Evolutionary conservation across 1,139 yeast genomes (phyloP), one percentile per base, ranked within the genome.

Genomic region (Scheffersomyces stambukii): DNA sequence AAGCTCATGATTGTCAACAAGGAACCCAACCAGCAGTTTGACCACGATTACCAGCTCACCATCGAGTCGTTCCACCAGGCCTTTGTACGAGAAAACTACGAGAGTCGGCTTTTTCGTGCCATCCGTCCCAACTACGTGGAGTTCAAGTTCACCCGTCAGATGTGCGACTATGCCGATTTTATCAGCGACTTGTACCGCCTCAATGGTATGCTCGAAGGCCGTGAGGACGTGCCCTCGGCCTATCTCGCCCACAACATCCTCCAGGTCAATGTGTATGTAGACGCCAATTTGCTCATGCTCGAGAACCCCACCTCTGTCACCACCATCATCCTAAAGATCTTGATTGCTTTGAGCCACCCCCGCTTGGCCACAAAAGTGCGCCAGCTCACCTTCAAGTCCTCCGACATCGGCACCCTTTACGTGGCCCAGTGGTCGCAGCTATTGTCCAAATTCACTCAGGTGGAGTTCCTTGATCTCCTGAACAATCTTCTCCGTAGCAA

Each of bases 331-430:
- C 37, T 42, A n/a, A 38, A 36, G 27, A 25, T 38, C 17, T 21
- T 42, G 7, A 16, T 42, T 16, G 37, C 33, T 17, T 23, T 41
- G 12, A 30, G 37, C 25, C 15, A 14, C 17, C 32, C 26, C 29
- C 27, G 21, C n/a, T 36, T 27, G 20, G 43, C 44, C 11, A 37
- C 33, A 8, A 57, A 60, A 30, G 33, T 64, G 22, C 37, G 36
- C 4, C 25, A 36, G 11, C 20, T 65, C 3, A 45, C 60, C 13
- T 51, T 65, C 15, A 39, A 41, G 15, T 48, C 57, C 9, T 57
- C 67, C n/a, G 65, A 64, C 30, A 54, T 65, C 3, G 71, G 72
- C 2, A 48, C 50, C 17, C 49, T 56, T 29, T 63, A 46, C 35
- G 52, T 52, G 3, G 35, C 46, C 4, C 55, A 51, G 23, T 65